Percentiles rank a stretch among this genome's conserved stretches.
phyloP scores from a whole-genome alignment of 495 filamentous ascomycete genomes.

The Pseudoneurospora amorphoporcata region DNA sequence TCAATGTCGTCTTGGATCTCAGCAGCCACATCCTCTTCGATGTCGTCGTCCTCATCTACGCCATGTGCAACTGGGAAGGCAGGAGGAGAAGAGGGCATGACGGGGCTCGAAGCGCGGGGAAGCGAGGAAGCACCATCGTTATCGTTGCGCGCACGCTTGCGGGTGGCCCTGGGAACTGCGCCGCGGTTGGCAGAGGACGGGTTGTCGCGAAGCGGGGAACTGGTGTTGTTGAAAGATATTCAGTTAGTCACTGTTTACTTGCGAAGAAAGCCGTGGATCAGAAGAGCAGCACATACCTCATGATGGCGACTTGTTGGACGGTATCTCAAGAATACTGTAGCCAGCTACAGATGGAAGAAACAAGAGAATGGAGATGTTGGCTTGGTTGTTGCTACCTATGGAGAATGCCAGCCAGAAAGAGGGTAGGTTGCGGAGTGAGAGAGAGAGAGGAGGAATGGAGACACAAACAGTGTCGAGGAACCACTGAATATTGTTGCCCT shows the following conservation, averaged over 20 bases:
- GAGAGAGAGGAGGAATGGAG: background rate
- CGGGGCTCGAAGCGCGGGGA: conserved; percentile 48
- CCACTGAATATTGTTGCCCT: background rate
- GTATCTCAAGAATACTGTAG: background rate
- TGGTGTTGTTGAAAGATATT: conserved; percentile 1
- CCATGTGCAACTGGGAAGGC: conserved; percentile 44
- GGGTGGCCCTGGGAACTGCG: conserved; percentile 43
- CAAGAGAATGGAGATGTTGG: conserved; percentile 3
- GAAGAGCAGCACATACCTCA: conserved; percentile 25
- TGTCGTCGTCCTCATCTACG: conserved; percentile 60
- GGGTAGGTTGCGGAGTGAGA: conserved; percentile 4
- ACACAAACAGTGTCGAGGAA: background rate
- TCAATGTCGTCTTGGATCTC: conserved; percentile 73
- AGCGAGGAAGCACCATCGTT: conserved; percentile 57
- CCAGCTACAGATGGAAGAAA: background rate
- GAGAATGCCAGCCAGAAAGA: background rate
- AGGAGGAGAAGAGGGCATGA: conserved; percentile 40
- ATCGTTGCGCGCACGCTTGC: conserved; percentile 74
- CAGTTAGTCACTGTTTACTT: conserved; percentile 1
- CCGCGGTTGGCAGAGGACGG: conserved; percentile 84
- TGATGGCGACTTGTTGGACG: conserved; percentile 10
- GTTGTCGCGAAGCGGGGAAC: conserved; percentile 75
- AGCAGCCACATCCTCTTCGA: conserved; percentile 16
- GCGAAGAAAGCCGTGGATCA: background rate
- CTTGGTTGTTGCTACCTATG: background rate